Base-by-base conservation (phyloP, 495 filamentous ascomycete species). In the Talaromyces trachyspermus region DNA sequence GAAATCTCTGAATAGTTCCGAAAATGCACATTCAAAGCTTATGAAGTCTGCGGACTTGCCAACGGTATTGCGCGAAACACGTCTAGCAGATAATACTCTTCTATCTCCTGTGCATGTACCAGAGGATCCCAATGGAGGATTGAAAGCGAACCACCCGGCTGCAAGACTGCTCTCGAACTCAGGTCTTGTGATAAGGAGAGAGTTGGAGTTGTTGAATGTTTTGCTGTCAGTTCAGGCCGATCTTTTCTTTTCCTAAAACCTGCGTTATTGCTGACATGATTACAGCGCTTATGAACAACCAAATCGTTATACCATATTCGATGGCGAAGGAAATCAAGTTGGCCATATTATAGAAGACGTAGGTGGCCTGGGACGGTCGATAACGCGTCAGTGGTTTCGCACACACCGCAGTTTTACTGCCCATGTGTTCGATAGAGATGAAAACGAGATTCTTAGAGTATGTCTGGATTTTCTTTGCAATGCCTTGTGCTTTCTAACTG, bases 261-360 rank as follows among this genome's bases (percentile, higher is more conserved):
- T 22, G 36, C 12, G 2, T n/a, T n/a, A n/a, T n/a, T n/a, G 18
- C 25, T 36, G 30, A 46, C 6, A 51, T 20, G 23, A 39, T 7
- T 24, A 11, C 26, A 74, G 72, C 32, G 81, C 83, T 0, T 86
- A 84, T 50, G 82, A 86, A 61, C 83, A 86, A 61, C 81, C 83
- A 12, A 85, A 86, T 50, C 77, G 75, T 56, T 86, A 86, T 55
- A 72, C 83, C 22, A 84, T 86, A 41, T 77, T 85, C 74, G 77
- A 84, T 67, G 79, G 78, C n/a, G 65, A 76, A 24, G 83, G 83
- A 5, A 77, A 78, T 24, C 81, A 84, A 50, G 69, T 86, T 40
- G 83, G 83, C 12, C 85, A 80, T 52, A 77, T 86, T 62, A 81
- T 80, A 18, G 83, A 86, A 58, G 75, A 76, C 52, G 83, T 84